Conservation (phyloP, 352 stramenopile genomes). For the Globisporangium perplexum region DNA sequence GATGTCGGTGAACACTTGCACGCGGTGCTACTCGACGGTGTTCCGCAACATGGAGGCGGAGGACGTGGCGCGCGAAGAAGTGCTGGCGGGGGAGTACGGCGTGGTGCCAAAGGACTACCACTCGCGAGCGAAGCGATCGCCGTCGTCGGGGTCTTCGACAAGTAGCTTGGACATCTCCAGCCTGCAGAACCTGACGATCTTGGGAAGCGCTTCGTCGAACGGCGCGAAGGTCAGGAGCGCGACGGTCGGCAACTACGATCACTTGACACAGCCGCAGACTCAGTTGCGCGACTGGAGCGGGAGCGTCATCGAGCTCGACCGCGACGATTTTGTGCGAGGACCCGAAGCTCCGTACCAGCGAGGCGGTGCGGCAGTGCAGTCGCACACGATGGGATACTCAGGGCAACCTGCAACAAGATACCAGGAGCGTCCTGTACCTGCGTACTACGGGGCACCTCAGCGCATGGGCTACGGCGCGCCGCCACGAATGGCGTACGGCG, state of each 20-base stretch:
- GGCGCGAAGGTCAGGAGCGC: too few species aligned
- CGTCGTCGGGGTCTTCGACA: background rate
- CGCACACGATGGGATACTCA: background rate
- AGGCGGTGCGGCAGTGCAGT: background rate
- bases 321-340: constrained; percentile 10
- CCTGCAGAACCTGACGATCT: background rate
- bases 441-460: too few species aligned
- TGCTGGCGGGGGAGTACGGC: constrained; percentile 9
- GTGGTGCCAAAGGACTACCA: background rate
- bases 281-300: background rate
- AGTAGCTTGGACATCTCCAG: background rate
- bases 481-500: too few species aligned
- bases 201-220: too few species aligned
- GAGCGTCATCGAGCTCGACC: constrained; percentile 7
- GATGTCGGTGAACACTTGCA: constrained; percentile 4
- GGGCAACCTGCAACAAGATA: background rate
- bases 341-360: background rate
- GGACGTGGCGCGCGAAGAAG: constrained; percentile 9
- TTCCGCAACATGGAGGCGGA: background rate
- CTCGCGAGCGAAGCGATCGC: background rate
- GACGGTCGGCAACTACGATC: background rate
- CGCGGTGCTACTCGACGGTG: constrained; percentile 1
- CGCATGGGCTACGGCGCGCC: background rate
- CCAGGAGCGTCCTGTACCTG: too few species aligned
- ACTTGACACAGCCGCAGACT: background rate